phyloP scores from a whole-genome alignment of 345 rosid species.

The Ailanthus altissimus region DNA sequence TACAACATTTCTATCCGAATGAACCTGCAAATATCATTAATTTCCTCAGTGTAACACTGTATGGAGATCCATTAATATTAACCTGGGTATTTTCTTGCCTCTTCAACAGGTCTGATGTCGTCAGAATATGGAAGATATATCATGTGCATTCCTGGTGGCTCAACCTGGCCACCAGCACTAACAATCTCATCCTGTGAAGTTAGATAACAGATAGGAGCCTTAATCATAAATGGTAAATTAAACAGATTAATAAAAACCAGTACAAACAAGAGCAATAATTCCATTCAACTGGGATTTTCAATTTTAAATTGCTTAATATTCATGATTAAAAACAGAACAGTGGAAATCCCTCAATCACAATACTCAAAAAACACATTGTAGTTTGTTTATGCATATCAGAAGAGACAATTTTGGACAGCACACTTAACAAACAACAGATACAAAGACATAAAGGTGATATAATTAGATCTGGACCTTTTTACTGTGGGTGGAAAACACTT shows the following conservation, averaged over 20 bases:
- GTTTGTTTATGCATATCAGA: neutral
- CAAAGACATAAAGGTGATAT: neutral
- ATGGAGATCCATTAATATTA: constrained; percentile 18
- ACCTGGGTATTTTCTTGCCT: constrained; percentile 50
- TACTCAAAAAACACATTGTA: neutral
- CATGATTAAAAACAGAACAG: neutral
- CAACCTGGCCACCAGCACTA: constrained; percentile 74
- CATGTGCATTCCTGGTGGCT: constrained; percentile 98
- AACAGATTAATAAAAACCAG: constrained; percentile 3
- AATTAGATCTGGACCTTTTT: neutral
- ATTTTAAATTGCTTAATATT: neutral
- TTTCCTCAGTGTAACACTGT: constrained; percentile 22
- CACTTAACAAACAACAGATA: neutral
- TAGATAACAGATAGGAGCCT: constrained; percentile 17
- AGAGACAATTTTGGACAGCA: neutral
- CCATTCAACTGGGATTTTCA: neutral
- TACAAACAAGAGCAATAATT: neutral
- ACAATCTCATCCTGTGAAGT: constrained; percentile 71
- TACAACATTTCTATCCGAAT: constrained; percentile 40
- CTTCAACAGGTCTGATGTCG: constrained; percentile 81
- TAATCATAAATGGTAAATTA: neutral
- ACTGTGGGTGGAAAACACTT: neutral
- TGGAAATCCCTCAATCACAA: neutral
- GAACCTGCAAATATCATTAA: constrained; percentile 50
- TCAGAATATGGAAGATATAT: constrained; percentile 90